A percentile compares a stretch with the other conserved stretches of the same genome.
Evolutionary conservation across 140 eudicot genomes (phyloP).

Genomic region (Bidens hawaiensis): DNA sequence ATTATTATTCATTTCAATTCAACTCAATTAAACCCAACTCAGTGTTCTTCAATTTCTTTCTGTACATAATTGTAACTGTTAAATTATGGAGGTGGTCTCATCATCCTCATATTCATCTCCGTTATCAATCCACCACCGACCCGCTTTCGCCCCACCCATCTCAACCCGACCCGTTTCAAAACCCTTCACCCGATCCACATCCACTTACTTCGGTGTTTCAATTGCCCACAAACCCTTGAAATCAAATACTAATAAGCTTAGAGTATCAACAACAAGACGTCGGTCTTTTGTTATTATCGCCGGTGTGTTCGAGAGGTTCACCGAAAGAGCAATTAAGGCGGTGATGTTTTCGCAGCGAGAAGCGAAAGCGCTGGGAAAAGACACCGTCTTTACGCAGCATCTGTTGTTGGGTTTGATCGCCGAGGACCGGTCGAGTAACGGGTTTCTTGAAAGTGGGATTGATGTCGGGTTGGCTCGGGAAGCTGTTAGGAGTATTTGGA

Average conservation of each 20-base stretch:
- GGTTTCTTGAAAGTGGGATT: slow-evolving; percentile 67
- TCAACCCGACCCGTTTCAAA: slow-evolving; percentile 29
- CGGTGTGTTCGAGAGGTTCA: slow-evolving; percentile 80
- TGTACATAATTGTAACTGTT: slow-evolving; percentile 13
- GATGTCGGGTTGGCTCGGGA: slow-evolving; percentile 57
- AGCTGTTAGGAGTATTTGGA: slow-evolving; percentile 60
- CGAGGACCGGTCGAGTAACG: slow-evolving; percentile 54
- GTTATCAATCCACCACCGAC: slow-evolving; percentile 34
- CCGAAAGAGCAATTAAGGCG: slow-evolving; percentile 77
- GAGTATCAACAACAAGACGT: slow-evolving; percentile 10
- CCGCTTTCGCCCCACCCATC: slow-evolving; percentile 32
- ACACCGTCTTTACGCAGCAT: slow-evolving; percentile 66
- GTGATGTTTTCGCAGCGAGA: slow-evolving; percentile 75
- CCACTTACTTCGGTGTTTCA: slow-evolving; percentile 37
- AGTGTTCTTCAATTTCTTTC: slow-evolving; percentile 1
- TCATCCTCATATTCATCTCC: slow-evolving; percentile 50
- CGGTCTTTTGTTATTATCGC: slow-evolving; percentile 30
- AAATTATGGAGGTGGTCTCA: slow-evolving; percentile 54
- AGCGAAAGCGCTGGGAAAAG: slow-evolving; percentile 59
- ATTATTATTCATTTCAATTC: background rate
- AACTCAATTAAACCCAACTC: background rate
- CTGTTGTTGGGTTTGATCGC: slow-evolving; percentile 68
- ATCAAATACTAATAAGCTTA: background rate
- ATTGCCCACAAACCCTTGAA: slow-evolving; percentile 17
- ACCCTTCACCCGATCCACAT: slow-evolving; percentile 27